Evolutionary conservation across 1,139 yeast species (phyloP).

Genomic region (Blastobotrys proliferans): DNA sequence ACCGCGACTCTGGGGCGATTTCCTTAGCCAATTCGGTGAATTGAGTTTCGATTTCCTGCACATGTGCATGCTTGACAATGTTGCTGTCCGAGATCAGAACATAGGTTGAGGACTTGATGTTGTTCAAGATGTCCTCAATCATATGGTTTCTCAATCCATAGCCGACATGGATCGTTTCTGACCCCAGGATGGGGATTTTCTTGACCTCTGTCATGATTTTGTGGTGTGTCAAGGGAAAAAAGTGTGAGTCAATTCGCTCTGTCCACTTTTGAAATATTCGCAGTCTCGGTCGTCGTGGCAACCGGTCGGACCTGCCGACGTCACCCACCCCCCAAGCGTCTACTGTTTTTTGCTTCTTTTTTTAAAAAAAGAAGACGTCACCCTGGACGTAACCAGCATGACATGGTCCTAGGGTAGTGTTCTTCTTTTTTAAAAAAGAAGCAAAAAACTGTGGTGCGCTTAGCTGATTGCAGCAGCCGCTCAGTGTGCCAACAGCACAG

Average conservation of each 20-base stretch:
- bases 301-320: no score
- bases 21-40: slow-evolving; percentile 29
- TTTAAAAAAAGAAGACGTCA: no score
- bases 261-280: no score
- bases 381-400: no score
- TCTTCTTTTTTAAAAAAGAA: no score
- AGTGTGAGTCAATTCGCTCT: no score
- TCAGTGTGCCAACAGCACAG: no score
- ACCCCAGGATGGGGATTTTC: slow-evolving; percentile 51
- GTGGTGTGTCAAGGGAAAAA: no score
- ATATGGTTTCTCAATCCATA: slow-evolving; percentile 75
- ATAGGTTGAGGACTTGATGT: slow-evolving; percentile 80
- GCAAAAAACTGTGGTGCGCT: not conserved
- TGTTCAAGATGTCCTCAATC: slow-evolving; percentile 59
- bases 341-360: no score
- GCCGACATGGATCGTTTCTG: slow-evolving; percentile 87
- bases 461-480: not conserved
- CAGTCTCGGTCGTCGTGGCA: no score
- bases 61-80: slow-evolving; percentile 65
- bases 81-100: slow-evolving; percentile 86
- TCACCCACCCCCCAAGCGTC: no score
- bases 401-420: no score
- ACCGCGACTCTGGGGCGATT: slow-evolving; percentile 31
- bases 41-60: slow-evolving; percentile 37
- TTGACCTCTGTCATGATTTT: slow-evolving; percentile 13